Conservation (phyloP, 768 basidiomycete species). For the Lentinula raphanica region DNA sequence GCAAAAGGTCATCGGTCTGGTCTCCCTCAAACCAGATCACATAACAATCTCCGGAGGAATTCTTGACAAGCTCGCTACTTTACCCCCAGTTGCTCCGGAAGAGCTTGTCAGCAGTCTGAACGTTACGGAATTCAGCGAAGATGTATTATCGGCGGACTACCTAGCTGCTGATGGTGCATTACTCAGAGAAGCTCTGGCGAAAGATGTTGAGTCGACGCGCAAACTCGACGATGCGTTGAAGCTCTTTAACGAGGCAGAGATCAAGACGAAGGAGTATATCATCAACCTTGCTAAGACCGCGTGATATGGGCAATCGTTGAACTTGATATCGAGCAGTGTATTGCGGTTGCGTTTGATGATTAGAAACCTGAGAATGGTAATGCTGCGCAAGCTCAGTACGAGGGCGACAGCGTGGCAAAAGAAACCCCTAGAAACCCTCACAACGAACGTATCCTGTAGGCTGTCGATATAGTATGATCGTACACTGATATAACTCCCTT, state of each 20-base stretch:
- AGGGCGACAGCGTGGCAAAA: no score
- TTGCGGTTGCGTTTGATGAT: no score
- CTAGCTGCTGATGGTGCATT: slow-evolving; percentile 28
- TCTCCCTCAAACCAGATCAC: slow-evolving; percentile 34
- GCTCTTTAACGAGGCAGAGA: slow-evolving; percentile 40
- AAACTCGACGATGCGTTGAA: slow-evolving; percentile 40
- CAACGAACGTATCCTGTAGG: no score
- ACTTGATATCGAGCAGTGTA: no score
- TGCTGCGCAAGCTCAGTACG: no score
- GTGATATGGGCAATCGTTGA: not conserved
- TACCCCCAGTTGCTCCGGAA: slow-evolving; percentile 17
- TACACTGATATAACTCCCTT: no score
- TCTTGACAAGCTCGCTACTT: slow-evolving; percentile 30
- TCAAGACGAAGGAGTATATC: slow-evolving; percentile 29
- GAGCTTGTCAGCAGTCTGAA: slow-evolving; percentile 5
- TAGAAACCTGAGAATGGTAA: no score
- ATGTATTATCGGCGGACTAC: slow-evolving; percentile 20
- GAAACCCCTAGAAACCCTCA: no score
- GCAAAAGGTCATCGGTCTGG: slow-evolving; percentile 36
- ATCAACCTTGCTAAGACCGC: not conserved
- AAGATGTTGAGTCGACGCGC: slow-evolving; percentile 33
- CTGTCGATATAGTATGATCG: no score
- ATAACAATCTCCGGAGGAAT: slow-evolving; percentile 37
- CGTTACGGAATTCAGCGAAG: not conserved
- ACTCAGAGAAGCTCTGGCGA: slow-evolving; percentile 30